Evolutionary conservation across 2,329 filamentous ascomycete species (phyloP).

Genomic region (Aurifilum marmelostoma): DNA sequence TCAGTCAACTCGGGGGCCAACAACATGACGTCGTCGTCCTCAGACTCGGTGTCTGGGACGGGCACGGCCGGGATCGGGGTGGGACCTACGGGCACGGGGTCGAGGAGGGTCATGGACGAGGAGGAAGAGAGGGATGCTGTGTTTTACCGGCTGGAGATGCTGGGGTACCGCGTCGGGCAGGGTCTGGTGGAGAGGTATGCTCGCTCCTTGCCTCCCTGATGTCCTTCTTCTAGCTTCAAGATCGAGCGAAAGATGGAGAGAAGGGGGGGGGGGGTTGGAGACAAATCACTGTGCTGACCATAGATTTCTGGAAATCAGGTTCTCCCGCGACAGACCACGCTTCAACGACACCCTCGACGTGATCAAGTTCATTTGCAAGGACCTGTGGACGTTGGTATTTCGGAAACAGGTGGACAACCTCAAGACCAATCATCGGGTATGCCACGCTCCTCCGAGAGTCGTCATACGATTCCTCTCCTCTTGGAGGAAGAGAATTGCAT

Average conservation of each 20-base stretch:
- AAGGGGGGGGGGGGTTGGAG: not conserved
- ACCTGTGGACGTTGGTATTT: constrained; percentile 93
- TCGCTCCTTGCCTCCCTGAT: too few relatives aligned
- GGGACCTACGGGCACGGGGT: constrained; percentile 21
- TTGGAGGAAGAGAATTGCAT: constrained; percentile 1
- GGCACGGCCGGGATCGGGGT: constrained; percentile 31
- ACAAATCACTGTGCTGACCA: not conserved
- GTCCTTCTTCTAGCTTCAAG: too few relatives aligned
- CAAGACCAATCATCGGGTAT: constrained; percentile 92
- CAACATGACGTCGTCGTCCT: constrained; percentile 17
- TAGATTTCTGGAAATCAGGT: constrained; percentile 53
- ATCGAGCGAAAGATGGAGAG: too few relatives aligned
- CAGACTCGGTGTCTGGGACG: constrained; percentile 30
- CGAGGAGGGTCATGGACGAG: constrained; percentile 59
- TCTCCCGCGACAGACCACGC: constrained; percentile 80
- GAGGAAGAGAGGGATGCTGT: constrained; percentile 85
- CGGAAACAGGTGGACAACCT: constrained; percentile 98
- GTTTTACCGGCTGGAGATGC: constrained; percentile 78
- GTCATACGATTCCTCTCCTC: not conserved
- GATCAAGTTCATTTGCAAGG: constrained; percentile 99
- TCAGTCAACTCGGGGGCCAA: not conserved
- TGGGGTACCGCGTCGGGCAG: constrained; percentile 91
- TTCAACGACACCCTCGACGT: constrained; percentile 92
- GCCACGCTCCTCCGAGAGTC: not conserved
- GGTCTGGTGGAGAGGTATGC: constrained; percentile 85